Conservation (phyloP, 495 filamentous ascomycete species). For the Massariosphaeria phaeospora region DNA sequence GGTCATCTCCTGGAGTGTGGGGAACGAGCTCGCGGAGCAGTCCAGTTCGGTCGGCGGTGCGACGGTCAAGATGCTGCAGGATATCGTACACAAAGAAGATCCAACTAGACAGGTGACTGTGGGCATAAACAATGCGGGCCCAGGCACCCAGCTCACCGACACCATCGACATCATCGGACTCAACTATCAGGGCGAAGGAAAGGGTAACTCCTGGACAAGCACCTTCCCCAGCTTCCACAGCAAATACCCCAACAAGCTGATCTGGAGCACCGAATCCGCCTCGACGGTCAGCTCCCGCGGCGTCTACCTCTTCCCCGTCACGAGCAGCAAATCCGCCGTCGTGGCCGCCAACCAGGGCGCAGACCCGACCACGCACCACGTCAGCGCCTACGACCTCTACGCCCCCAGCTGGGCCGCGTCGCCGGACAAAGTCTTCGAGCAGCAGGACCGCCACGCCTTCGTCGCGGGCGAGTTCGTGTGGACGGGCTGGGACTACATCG, state of each 20-base stretch:
- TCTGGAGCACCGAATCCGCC: slow-evolving; percentile 45
- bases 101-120: slow-evolving; percentile 41
- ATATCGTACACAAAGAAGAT: slow-evolving; percentile 43
- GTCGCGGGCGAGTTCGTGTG: slow-evolving; percentile 50
- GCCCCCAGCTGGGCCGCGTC: slow-evolving; percentile 42
- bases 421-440: slow-evolving; percentile 47
- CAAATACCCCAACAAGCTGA: slow-evolving; percentile 44
- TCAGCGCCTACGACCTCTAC: slow-evolving; percentile 50
- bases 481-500: slow-evolving; percentile 50
- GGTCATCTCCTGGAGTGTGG: slow-evolving; percentile 47
- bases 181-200: slow-evolving; percentile 51
- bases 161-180: slow-evolving; percentile 45
- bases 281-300: slow-evolving; percentile 45
- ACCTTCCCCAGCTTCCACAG: slow-evolving; percentile 41
- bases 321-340: slow-evolving; percentile 34
- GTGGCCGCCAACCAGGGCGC: slow-evolving; percentile 33
- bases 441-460: slow-evolving; percentile 45
- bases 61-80: slow-evolving; percentile 35
- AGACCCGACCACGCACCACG: slow-evolving; percentile 31
- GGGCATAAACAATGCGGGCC: slow-evolving; percentile 42
- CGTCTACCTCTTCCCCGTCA: slow-evolving; percentile 49
- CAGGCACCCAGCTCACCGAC: slow-evolving; percentile 35
- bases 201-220: slow-evolving; percentile 35
- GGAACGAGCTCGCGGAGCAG: slow-evolving; percentile 49
- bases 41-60: slow-evolving; percentile 30